Conservation (phyloP, 1,284 basidiomycete genomes). For the Pseudozyma hubeiensis region DNA sequence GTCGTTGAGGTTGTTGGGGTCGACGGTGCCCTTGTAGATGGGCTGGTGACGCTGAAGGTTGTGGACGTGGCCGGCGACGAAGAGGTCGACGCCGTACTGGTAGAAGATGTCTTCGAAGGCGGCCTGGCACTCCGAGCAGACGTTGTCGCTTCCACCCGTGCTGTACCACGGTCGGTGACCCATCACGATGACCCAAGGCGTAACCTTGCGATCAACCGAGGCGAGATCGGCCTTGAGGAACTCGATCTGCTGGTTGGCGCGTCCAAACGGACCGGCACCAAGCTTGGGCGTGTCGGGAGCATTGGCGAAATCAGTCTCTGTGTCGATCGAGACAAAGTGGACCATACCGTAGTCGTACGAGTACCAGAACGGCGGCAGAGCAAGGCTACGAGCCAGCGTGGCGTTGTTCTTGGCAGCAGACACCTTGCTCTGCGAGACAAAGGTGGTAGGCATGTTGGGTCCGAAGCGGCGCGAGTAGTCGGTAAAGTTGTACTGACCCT, state of each 20-base stretch:
- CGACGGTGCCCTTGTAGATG: slow-evolving; percentile 58
- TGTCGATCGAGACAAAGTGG: slow-evolving; percentile 57
- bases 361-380: slow-evolving; percentile 50
- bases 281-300: slow-evolving; percentile 51
- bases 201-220: slow-evolving; percentile 67
- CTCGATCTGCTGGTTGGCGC: slow-evolving; percentile 38
- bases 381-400: slow-evolving; percentile 12
- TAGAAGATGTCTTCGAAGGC: slow-evolving; percentile 68
- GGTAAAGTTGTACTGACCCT: slow-evolving; percentile 56
- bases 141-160: slow-evolving; percentile 42
- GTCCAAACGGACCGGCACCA: slow-evolving; percentile 29
- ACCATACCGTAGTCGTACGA: slow-evolving; percentile 55
- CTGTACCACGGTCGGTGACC: slow-evolving; percentile 67
- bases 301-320: slow-evolving; percentile 55
- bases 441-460: slow-evolving; percentile 47
- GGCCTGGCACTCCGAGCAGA: slow-evolving; percentile 64
- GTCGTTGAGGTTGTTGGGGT: slow-evolving; percentile 54
- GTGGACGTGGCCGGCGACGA: slow-evolving; percentile 68
- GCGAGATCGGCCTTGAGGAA: slow-evolving; percentile 67
- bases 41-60: slow-evolving; percentile 68
- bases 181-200: slow-evolving; percentile 69
- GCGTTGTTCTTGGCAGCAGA: slow-evolving; percentile 15
- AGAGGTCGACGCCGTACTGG: slow-evolving; percentile 68
- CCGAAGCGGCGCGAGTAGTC: slow-evolving; percentile 41
- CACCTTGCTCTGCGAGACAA: slow-evolving; percentile 20